Base-by-base conservation (phyloP, 108 stramenopile species). In the Nannochloropsis salina region DNA sequence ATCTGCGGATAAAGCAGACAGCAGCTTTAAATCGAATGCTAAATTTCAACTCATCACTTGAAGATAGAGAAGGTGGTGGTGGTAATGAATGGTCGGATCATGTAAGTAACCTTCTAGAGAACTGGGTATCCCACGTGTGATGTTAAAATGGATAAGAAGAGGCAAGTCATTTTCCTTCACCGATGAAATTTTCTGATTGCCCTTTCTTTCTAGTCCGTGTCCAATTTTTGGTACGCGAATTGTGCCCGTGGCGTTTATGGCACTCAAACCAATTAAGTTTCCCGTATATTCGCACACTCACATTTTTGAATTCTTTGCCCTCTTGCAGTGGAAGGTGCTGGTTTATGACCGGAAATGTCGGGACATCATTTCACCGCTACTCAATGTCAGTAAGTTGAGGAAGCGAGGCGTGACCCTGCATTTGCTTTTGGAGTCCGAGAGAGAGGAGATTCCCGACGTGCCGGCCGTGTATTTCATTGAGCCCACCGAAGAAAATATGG, bases 371-470 rank as follows among this genome's bases (percentile, higher is more conserved):
- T 96, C 96, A 6, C 97, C 99, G 8, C 92, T 99, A 9, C 88
- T 98, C 12, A 93, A 93, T 82, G 97, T 99, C 20, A 93, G 94
- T 80, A 95, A 94, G 87, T 93, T 99, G 31, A 94, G 99, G 15
- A 91, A 94, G 44, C 93, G 94, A 9, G 99, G 99, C 45, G 98
- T 99, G 40, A 99, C 99, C 3, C 92, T 99, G 15, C 99, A 99
- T 87, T 84, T 96, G 84, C 92, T 96, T 86, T 85, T 96, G 42
- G 86, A 91, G 51, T 91, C 93, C 45, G 95, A 95, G 83, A 93
- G 98, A 1, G 96, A 97, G 82, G 90, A 95, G 81, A 96, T 99
- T 74, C 97, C 97, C 22, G 98, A 98, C 90, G 98, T 97, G 2
- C 96, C 97, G 4, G 98, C 95, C 44, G 93, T 98, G 10, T 98